Percentiles rank a stretch among this genome's conserved stretches.
These are phyloP conservation scores for Tricholoma sp. DNA, from an alignment of 768 basidiomycete genomes.

Conservation along the genomic window DNA sequence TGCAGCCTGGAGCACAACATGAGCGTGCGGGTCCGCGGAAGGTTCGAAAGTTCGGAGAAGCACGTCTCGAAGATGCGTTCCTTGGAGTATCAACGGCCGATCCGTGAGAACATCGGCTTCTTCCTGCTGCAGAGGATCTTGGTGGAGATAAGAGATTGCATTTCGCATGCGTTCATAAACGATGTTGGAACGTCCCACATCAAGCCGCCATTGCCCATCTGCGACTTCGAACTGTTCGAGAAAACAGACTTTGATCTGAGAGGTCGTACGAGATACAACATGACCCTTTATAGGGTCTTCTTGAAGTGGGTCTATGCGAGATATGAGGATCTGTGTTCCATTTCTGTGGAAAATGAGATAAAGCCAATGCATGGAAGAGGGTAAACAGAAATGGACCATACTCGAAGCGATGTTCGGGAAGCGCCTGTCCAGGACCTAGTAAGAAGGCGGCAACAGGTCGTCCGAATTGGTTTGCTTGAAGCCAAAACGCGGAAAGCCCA, in stretches of 20 bases:
- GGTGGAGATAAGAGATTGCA: slow-evolving; percentile 54
- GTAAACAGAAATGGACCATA: slow-evolving; percentile 30
- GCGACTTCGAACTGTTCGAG: slow-evolving; percentile 39
- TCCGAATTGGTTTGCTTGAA: slow-evolving; percentile 57
- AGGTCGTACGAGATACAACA: slow-evolving; percentile 43
- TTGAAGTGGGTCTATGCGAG: slow-evolving; percentile 53
- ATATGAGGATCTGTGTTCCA: slow-evolving; percentile 66
- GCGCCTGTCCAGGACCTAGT: slow-evolving; percentile 53
- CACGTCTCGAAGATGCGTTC: slow-evolving; percentile 69
- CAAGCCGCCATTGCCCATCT: slow-evolving; percentile 58
- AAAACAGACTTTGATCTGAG: slow-evolving; percentile 57
- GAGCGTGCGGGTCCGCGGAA: slow-evolving; percentile 24
- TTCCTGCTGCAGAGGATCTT: slow-evolving; percentile 46
- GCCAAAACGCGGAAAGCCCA: slow-evolving; percentile 62
- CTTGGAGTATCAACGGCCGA: slow-evolving; percentile 54
- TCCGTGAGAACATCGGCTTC: slow-evolving; percentile 20
- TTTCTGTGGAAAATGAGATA: slow-evolving; percentile 39
- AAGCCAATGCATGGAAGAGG: neutral
- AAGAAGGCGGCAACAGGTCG: slow-evolving; percentile 62
- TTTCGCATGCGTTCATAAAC: slow-evolving; percentile 63
- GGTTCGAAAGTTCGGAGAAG: slow-evolving; percentile 54
- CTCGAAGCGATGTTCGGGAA: slow-evolving; percentile 71
- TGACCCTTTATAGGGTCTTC: slow-evolving; percentile 52
- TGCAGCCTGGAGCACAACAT: slow-evolving; percentile 31
- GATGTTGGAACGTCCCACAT: slow-evolving; percentile 64